phyloP scores from a whole-genome alignment of 768 basidiomycete species.

The Calocybe cyanea region DNA sequence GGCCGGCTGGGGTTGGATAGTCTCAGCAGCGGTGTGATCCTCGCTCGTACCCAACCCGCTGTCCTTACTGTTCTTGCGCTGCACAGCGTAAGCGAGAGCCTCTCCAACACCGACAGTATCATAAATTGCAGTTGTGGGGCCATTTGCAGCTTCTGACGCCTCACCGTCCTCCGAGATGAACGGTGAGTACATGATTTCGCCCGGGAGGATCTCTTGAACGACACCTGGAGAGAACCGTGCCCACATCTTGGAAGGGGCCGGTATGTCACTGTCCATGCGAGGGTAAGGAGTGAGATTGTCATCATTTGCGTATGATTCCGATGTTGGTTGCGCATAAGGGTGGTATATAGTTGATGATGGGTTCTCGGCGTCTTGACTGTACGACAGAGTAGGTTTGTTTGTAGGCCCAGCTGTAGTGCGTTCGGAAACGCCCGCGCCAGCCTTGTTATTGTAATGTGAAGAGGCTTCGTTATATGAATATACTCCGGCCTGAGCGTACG shows the following conservation, averaged over 20 bases:
- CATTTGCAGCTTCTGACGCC: slow-evolving; percentile 6
- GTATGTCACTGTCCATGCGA: slow-evolving; percentile 34
- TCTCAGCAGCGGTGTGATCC: slow-evolving; percentile 22
- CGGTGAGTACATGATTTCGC: slow-evolving; percentile 47
- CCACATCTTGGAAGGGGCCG: slow-evolving; percentile 48
- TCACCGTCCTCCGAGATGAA: slow-evolving; percentile 26
- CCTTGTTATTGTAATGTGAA: no score
- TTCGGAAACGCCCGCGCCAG: background rate
- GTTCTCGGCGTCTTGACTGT: slow-evolving; percentile 30
- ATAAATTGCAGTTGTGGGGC: slow-evolving; percentile 32
- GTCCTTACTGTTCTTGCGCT: slow-evolving; percentile 24
- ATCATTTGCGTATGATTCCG: slow-evolving; percentile 31
- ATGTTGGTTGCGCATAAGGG: slow-evolving; percentile 37
- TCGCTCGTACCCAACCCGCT: slow-evolving; percentile 50
- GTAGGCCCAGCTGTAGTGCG: background rate
- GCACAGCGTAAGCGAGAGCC: slow-evolving; percentile 48
- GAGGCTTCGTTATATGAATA: slow-evolving; percentile 27
- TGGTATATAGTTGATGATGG: slow-evolving; percentile 38
- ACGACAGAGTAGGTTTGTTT: slow-evolving; percentile 13
- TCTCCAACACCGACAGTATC: slow-evolving; percentile 62
- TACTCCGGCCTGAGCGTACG: slow-evolving; percentile 45
- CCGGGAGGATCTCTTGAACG: slow-evolving; percentile 40
- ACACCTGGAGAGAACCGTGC: slow-evolving; percentile 42
- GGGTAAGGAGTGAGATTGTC: slow-evolving; percentile 28
- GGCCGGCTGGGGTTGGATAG: slow-evolving; percentile 6